A percentile compares a stretch with the other conserved stretches of the same genome.
Conservation (phyloP, 1,284 basidiomycete species). For the Cryptococcus sp. region DNA sequence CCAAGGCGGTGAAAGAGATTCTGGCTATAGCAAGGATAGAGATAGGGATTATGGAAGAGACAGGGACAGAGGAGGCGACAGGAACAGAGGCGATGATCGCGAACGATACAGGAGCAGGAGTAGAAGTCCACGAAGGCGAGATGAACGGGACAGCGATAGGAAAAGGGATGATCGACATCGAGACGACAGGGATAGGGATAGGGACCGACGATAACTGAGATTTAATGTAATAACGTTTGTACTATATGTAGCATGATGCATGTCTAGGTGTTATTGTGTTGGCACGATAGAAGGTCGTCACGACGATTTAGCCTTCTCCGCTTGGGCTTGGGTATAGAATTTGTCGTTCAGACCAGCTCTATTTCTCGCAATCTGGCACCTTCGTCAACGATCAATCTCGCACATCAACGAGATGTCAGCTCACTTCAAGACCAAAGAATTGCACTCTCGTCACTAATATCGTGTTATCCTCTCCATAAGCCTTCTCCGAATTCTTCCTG, state of each 20-base stretch:
- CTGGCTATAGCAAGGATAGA: slow-evolving; percentile 10
- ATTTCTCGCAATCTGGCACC: slow-evolving; percentile 79
- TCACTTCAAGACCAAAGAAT: slow-evolving; percentile 87
- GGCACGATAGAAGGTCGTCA: slow-evolving; percentile 1
- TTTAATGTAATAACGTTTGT: background rate
- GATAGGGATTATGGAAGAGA: slow-evolving; percentile 9
- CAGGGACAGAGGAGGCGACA: slow-evolving; percentile 11
- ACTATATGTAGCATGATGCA: background rate
- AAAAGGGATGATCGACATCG: slow-evolving; percentile 10
- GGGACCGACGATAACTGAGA: slow-evolving; percentile 1
- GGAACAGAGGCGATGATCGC: slow-evolving; percentile 10
- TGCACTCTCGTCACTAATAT: slow-evolving; percentile 76
- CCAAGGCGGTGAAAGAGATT: slow-evolving; percentile 10
- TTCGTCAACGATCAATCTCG: background rate
- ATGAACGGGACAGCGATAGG: slow-evolving; percentile 9
- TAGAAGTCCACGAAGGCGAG: slow-evolving; percentile 2
- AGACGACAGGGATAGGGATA: slow-evolving; percentile 5
- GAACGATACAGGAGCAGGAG: slow-evolving; percentile 2
- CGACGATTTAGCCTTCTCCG: slow-evolving; percentile 6
- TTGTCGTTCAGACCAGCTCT: slow-evolving; percentile 82
- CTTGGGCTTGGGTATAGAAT: slow-evolving; percentile 70
- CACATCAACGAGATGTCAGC: slow-evolving; percentile 12
- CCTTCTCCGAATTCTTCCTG: slow-evolving; percentile 69
- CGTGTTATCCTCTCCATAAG: slow-evolving; percentile 89
- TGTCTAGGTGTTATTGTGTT: background rate